phyloP scores from a whole-genome alignment of 768 basidiomycete genomes.

The Naganishia friedmannii region DNA sequence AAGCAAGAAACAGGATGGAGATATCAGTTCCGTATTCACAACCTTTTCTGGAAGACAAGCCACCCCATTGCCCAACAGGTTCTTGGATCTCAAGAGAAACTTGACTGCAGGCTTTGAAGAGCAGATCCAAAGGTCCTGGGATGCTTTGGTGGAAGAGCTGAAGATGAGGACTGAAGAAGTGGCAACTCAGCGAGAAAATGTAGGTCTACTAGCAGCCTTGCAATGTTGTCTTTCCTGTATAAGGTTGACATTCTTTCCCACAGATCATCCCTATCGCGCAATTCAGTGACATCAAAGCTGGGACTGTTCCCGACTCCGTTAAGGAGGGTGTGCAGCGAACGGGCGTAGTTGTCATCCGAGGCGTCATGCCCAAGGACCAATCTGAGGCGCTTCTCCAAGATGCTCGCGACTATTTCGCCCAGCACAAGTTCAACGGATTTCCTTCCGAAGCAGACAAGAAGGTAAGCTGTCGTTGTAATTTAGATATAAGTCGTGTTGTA shows the following conservation, averaged over 20 bases:
- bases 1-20: constrained; percentile 1
- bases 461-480: background rate
- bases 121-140: constrained; percentile 21
- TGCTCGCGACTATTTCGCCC: constrained; percentile 8
- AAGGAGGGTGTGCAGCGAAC: constrained; percentile 5
- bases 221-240: background rate
- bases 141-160: constrained; percentile 15
- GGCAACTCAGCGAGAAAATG: constrained; percentile 10
- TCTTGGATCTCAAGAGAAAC: constrained; percentile 13
- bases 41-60: constrained; percentile 16
- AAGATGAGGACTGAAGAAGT: constrained; percentile 21
- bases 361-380: constrained; percentile 20
- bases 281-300: constrained; percentile 20
- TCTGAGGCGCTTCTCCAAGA: constrained; percentile 13
- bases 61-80: background rate
- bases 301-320: background rate
- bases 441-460: constrained; percentile 14
- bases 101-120: constrained; percentile 14
- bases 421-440: constrained; percentile 22
- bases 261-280: constrained; percentile 24
- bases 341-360: constrained; percentile 22
- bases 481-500: too few relatives aligned
- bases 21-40: constrained; percentile 18
- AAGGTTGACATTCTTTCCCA: background rate
- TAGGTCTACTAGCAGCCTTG: background rate